A percentile compares a stretch with the other conserved stretches of the same genome.
phyloP scores from a whole-genome alignment of 371 early-diverging fungal species.

The Syncephalastrum racemosum region DNA sequence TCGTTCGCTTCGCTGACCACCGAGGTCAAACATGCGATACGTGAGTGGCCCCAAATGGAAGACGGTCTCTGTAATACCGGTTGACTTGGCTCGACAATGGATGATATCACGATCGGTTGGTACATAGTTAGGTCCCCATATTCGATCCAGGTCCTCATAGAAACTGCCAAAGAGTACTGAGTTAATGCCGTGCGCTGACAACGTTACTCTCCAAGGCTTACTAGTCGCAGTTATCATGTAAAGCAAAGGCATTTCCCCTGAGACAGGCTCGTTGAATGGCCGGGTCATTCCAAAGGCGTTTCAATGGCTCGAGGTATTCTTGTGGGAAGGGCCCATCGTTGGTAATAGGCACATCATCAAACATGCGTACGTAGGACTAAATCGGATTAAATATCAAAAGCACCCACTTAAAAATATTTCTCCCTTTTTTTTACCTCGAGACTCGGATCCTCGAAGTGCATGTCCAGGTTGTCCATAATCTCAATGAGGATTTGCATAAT shows the following conservation, averaged over 20 bases:
- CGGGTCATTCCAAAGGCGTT: slow-evolving; percentile 73
- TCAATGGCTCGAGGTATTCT: slow-evolving; percentile 72
- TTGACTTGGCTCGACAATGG: slow-evolving; percentile 80
- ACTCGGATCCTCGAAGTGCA: slow-evolving; percentile 55
- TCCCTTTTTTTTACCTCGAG: slow-evolving; percentile 57
- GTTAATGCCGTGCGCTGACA: background rate
- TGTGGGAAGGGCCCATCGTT: slow-evolving; percentile 62
- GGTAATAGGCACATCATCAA: slow-evolving; percentile 36
- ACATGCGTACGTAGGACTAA: slow-evolving; percentile 8
- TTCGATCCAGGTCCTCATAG: slow-evolving; percentile 81
- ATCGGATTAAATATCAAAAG: background rate
- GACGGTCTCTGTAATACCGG: slow-evolving; percentile 83
- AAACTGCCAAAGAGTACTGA: slow-evolving; percentile 46
- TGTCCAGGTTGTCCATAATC: slow-evolving; percentile 73
- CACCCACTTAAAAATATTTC: no score
- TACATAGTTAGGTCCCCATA: slow-evolving; percentile 66
- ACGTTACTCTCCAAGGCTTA: slow-evolving; percentile 34
- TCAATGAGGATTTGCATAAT: slow-evolving; percentile 85
- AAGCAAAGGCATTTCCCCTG: slow-evolving; percentile 76
- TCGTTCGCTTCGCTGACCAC: slow-evolving; percentile 90
- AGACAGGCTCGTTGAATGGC: slow-evolving; percentile 74
- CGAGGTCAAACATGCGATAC: slow-evolving; percentile 91
- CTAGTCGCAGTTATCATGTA: slow-evolving; percentile 82
- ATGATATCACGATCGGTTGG: slow-evolving; percentile 88
- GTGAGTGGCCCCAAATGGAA: slow-evolving; percentile 83